Evolutionary conservation across 768 basidiomycete species (phyloP).

Genomic region (Chalciporus pseudorubinellus): DNA sequence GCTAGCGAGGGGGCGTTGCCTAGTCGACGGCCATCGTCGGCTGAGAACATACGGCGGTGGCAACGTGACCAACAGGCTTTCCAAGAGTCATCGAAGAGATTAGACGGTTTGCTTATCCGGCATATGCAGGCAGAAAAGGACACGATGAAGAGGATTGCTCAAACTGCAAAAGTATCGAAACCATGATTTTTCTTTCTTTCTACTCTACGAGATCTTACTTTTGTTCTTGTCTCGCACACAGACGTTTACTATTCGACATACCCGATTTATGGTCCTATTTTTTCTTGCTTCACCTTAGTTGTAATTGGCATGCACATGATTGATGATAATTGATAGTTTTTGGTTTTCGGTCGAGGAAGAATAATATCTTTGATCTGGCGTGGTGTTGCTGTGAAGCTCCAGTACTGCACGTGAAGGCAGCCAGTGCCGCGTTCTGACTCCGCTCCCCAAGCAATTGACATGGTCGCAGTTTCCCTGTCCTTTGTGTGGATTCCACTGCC

Average conservation of each 20-base stretch:
- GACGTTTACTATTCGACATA: conserved; percentile 24
- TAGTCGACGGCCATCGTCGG: conserved; percentile 15
- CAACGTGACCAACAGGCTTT: conserved; percentile 33
- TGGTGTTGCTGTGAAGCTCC: background rate
- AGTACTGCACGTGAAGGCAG: conserved; percentile 25
- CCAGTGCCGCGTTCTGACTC: conserved; percentile 32
- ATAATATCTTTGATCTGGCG: background rate
- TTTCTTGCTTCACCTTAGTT: conserved; percentile 11
- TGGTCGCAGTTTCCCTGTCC: conserved; percentile 13
- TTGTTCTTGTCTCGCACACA: conserved; percentile 7
- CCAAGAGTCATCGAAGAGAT: conserved; percentile 58
- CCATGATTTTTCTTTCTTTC: conserved; percentile 16
- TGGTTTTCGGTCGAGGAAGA: conserved; percentile 4
- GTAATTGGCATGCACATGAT: conserved; percentile 28
- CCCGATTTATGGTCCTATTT: conserved; percentile 21
- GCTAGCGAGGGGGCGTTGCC: conserved; percentile 13
- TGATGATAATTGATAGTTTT: conserved; percentile 14
- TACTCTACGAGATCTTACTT: conserved; percentile 15
- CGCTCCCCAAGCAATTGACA: conserved; percentile 29
- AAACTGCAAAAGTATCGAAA: conserved; percentile 37
- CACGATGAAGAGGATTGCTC: conserved; percentile 72
- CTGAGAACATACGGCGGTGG: conserved; percentile 29
- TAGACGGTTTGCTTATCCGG: conserved; percentile 78
- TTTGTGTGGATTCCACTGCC: conserved; percentile 2
- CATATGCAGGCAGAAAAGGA: conserved; percentile 86